phyloP scores from a whole-genome alignment of 352 stramenopile genomes.

The Pythium apleroticum region DNA sequence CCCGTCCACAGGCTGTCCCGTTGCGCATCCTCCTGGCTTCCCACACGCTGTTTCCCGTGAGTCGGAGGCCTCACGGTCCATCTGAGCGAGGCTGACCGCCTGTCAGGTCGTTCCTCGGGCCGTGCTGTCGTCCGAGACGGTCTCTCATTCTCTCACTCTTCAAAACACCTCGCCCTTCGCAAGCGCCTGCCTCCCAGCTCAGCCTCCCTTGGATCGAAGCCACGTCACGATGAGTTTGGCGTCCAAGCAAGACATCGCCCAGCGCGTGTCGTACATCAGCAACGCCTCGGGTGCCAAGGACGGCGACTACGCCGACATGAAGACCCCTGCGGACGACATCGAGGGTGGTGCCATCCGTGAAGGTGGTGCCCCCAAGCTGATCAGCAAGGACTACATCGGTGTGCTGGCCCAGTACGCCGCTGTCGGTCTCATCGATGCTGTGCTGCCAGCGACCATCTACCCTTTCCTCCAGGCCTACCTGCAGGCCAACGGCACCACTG shows the following conservation, averaged over 20 bases:
- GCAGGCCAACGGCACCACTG: constrained; percentile 17
- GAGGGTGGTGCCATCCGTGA: constrained; percentile 26
- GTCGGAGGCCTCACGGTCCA: too few relatives aligned
- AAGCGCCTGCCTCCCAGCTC: too few relatives aligned
- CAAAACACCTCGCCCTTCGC: too few relatives aligned
- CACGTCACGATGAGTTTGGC: too few relatives aligned
- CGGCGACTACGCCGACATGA: constrained; percentile 20
- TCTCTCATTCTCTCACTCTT: too few relatives aligned
- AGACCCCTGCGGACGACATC: constrained; percentile 24
- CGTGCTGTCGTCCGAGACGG: too few relatives aligned
- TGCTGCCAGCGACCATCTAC: constrained; percentile 33
- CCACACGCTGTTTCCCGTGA: too few relatives aligned
- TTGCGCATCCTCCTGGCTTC: too few relatives aligned
- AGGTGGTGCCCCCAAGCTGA: constrained; percentile 27
- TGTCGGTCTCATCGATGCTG: constrained; percentile 35
- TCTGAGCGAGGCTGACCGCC: too few relatives aligned
- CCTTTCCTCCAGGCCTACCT: constrained; percentile 36
- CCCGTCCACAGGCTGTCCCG: too few relatives aligned
- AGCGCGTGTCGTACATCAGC: constrained; percentile 28
- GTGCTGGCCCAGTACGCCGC: constrained; percentile 33
- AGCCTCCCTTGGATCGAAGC: too few relatives aligned
- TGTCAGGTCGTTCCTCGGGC: too few relatives aligned
- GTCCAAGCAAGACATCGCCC: constrained; percentile 6
- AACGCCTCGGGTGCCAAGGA: constrained; percentile 17
- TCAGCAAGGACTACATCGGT: constrained; percentile 28